Conservation (phyloP, 805 yeast genomes). For the Lipomyces oligophaga region DNA sequence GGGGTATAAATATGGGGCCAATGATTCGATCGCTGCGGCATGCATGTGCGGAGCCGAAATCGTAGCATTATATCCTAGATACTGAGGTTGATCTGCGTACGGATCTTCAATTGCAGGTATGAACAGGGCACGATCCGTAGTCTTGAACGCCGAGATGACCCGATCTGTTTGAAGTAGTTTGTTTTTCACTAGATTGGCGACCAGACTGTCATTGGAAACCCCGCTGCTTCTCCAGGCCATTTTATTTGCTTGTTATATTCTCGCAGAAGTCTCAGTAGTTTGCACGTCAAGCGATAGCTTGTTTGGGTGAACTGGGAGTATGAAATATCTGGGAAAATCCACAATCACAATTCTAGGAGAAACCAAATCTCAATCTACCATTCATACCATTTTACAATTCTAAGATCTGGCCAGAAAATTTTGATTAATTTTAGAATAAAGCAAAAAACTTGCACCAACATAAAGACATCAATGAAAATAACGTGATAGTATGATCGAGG, state of each 20-base stretch:
- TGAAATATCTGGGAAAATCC: too few species aligned
- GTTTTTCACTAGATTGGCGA: conserved; percentile 16
- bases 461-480: too few species aligned
- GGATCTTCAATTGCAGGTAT: conserved; percentile 22
- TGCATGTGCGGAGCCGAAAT: conserved; percentile 32
- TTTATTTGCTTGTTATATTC: not conserved
- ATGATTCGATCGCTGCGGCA: conserved; percentile 20
- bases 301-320: too few species aligned
- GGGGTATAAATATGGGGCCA: conserved; percentile 17
- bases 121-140: conserved; percentile 25
- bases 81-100: conserved; percentile 27
- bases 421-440: too few species aligned
- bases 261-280: too few species aligned
- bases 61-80: conserved; percentile 26
- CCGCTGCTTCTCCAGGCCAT: conserved; percentile 27
- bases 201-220: conserved; percentile 13
- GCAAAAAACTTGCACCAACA: too few species aligned
- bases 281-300: too few species aligned
- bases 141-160: conserved; percentile 13
- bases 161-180: conserved; percentile 15
- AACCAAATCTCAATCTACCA: too few species aligned
- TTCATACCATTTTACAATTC: too few species aligned
- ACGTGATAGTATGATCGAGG: too few species aligned
- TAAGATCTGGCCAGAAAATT: too few species aligned
- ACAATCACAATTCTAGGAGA: too few species aligned